Evolutionary conservation across 306 rosid genomes (phyloP).

Genomic region (Inga leiocalycina): DNA sequence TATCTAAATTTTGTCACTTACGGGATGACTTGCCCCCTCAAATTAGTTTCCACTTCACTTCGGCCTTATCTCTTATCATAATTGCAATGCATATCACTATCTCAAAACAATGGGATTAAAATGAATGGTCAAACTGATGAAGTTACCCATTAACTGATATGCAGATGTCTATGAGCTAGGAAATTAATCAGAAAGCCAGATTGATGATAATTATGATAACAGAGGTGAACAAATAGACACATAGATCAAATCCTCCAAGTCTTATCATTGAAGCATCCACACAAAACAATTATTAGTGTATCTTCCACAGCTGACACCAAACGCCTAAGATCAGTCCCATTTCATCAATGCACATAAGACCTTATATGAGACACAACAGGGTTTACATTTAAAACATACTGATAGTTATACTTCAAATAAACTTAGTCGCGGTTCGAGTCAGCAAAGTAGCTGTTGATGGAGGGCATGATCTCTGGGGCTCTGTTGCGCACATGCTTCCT

Average conservation of each 20-base stretch:
- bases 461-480: conserved; percentile 76
- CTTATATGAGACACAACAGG: background rate
- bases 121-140: background rate
- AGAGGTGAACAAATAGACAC: background rate
- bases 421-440: conserved; percentile 64
- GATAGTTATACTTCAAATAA: conserved; percentile 11
- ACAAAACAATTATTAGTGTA: conserved; percentile 9
- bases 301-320: conserved; percentile 34
- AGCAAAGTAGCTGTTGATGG: conserved; percentile 62
- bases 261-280: conserved; percentile 25
- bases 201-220: background rate
- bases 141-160: background rate
- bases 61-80: too few species aligned
- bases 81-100: background rate
- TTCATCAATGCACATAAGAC: conserved; percentile 15
- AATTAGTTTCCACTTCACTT: too few species aligned
- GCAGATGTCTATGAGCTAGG: background rate
- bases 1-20: too few species aligned
- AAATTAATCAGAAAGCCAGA: background rate
- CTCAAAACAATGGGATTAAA: background rate
- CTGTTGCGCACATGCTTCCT: conserved; percentile 69
- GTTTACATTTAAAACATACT: background rate
- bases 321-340: conserved; percentile 26
- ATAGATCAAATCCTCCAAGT: background rate
- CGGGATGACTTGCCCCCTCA: too few species aligned